Base-by-base conservation (phyloP, 75 land plant species). In the Larix kaempferi region DNA sequence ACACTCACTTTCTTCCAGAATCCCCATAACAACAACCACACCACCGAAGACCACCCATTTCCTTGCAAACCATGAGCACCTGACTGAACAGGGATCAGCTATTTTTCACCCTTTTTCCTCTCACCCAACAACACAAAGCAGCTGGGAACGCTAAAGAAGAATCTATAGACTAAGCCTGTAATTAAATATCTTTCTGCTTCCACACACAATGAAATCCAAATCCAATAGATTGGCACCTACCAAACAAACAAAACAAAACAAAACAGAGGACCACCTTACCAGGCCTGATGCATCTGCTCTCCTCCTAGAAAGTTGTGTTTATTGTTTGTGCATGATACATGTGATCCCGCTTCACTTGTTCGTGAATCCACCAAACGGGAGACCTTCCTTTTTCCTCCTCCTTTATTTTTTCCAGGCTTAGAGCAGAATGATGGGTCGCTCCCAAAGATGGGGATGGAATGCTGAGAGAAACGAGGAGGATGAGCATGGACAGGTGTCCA, bases 401-500 rank as follows among this genome's bases (percentile, higher is more conserved):
- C 41, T 41, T 69, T 69, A 21, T 41, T 21, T 21, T 69, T 21
- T 41, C 11, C 35, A 16, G 35, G 49, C 49, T 21, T 8, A 69
- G 44, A n/a, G 41, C 49, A 69, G 11, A 69, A 69, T 33, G 41
- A 25, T 11, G 73, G 73, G 6, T n/a, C 10, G 39, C 21, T 35
- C 39, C 49, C 52, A 41, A 44, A 21, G 73, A 44, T 21, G 22
- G 37, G 25, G 49, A 69, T 37, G n/a, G 52, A 19, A 67, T 22
- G 49, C 6, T 44, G 0, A 44, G 49, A 44, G 5, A 44, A 44
- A 44, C 49, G 7, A 44, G 39, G 7, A 44, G 39, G 72, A 67
- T 67, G 72, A 22, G 72, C 39, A 39, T 39, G 13, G 52, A 67
- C 72, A 67, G 72, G 44, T 67, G 72, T 67, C 52, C 72, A 39